Conservation (phyloP, 371 early-diverging fungal genomes). For the Dichotomocladium elegans region DNA sequence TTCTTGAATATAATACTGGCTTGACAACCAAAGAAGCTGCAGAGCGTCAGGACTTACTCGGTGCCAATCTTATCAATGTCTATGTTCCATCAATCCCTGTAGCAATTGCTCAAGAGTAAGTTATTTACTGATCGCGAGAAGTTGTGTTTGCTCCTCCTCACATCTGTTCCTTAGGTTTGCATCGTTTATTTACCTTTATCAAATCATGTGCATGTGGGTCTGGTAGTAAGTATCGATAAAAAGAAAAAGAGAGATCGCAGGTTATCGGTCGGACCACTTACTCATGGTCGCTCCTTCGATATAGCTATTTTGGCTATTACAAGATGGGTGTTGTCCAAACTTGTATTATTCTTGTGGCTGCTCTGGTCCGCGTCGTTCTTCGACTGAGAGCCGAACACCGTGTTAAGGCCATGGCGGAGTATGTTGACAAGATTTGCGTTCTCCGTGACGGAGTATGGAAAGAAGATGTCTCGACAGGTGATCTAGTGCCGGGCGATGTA, state of each 20-base stretch:
- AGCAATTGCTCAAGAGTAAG: slow-evolving; percentile 56
- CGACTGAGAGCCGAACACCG: slow-evolving; percentile 54
- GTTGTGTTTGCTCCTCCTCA: not conserved
- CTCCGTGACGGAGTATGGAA: slow-evolving; percentile 60
- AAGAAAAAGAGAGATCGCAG: not conserved
- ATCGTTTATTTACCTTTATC: slow-evolving; percentile 71
- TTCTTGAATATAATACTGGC: slow-evolving; percentile 47
- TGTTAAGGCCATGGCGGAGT: slow-evolving; percentile 61
- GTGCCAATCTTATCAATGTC: slow-evolving; percentile 66
- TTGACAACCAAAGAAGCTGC: slow-evolving; percentile 46
- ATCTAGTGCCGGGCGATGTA: slow-evolving; percentile 69
- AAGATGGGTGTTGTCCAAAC: slow-evolving; percentile 70
- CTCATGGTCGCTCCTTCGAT: not conserved
- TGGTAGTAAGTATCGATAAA: slow-evolving; percentile 46
- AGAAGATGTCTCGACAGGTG: slow-evolving; percentile 32
- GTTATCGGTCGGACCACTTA: not conserved
- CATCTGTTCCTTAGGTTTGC: slow-evolving; percentile 30
- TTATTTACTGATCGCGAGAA: not conserved
- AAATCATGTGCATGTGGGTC: slow-evolving; percentile 68
- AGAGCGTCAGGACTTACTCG: slow-evolving; percentile 50
- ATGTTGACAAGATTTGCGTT: slow-evolving; percentile 35
- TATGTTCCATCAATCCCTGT: slow-evolving; percentile 42
- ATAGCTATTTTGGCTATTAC: slow-evolving; percentile 61
- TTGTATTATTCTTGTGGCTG: slow-evolving; percentile 60
- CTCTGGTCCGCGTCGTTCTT: slow-evolving; percentile 57